phyloP scores from a whole-genome alignment of 495 filamentous ascomycete species.

The Tricharina praecox region DNA sequence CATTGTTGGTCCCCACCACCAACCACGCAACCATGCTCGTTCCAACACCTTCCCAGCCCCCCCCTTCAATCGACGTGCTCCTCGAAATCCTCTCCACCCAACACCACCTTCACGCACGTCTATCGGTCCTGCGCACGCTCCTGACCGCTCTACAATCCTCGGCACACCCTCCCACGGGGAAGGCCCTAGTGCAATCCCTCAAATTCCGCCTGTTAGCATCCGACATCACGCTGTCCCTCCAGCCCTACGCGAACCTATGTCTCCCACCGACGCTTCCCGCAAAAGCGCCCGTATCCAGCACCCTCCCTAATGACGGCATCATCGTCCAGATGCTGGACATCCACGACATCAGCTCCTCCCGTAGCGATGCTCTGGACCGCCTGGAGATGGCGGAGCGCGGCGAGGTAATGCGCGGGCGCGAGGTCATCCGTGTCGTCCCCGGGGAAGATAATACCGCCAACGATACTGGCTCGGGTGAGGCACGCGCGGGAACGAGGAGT shows the following conservation, averaged over 20 bases:
- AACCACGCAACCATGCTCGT: too few species aligned
- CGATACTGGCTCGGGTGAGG: constrained; percentile 7
- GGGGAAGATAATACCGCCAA: constrained; percentile 33
- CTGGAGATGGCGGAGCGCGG: constrained; percentile 71
- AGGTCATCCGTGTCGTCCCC: constrained; percentile 58
- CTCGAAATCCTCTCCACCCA: constrained; percentile 42
- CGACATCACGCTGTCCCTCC: constrained; percentile 49
- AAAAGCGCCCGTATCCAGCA: constrained; percentile 26
- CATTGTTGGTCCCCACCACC: too few species aligned
- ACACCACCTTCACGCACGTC: constrained; percentile 33
- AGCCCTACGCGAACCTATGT: constrained; percentile 32
- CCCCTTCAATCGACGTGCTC: constrained; percentile 48
- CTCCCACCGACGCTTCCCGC: constrained; percentile 35
- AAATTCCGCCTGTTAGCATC: constrained; percentile 62
- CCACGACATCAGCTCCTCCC: constrained; percentile 58
- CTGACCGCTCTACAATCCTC: neutral
- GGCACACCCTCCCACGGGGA: constrained; percentile 37
- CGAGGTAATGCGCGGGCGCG: constrained; percentile 62
- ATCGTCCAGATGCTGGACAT: constrained; percentile 70
- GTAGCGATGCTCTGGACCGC: constrained; percentile 72
- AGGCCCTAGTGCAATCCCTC: constrained; percentile 60
- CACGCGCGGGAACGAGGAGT: constrained; percentile 25
- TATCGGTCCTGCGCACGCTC: constrained; percentile 31
- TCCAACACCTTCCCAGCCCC: too few species aligned
- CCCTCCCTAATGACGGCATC: constrained; percentile 38